Evolutionary conservation across 1,284 basidiomycete species (phyloP), one percentile per base, ranked within the genome.

Genomic region (Chondrostereum purpureum): DNA sequence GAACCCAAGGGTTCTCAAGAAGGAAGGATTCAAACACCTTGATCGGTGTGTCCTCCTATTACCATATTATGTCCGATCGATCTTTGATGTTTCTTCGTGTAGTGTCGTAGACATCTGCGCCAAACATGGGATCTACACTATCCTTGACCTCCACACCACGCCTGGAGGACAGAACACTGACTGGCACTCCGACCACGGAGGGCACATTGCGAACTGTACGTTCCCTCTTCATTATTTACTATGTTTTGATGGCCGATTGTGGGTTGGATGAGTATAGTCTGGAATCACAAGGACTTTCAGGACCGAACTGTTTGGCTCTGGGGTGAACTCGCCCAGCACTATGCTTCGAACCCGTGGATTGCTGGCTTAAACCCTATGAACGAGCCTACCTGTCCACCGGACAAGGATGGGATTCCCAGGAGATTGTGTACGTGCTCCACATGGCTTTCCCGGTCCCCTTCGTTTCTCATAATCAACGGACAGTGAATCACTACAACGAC

Each of bases 271-370:
- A n/a, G n/a, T n/a, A 8, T 14, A 58, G 56, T 85, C 66, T 85
- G 80, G 78, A 68, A 68, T 14, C 80, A 83, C 68, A 81, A 75
- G 52, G 80, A 85, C 56, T 82, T 83, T 64, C 80, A 84, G 58
- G 78, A 84, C 57, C 69, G 81, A 4, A 58, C 71, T 1, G 60
- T 83, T 24, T 73, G 73, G 70, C 70, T 84, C 22, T 85, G 83
- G 82, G 70, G 70, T 44, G 61, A 78, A 53, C 62, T 83, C 18
- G 78, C 82, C 0, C 64, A 63, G 50, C 78, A 80, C 55, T 83
- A 84, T 64, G 73, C 66, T 43, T 66, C 68, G 46, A 80, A 84
- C 56, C 64, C 69, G 45, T 85, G 82, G 82, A 70, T 78, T 51
- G 73, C 74, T 13, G 77, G 67, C 17, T 87, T 83, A 63, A 85